Conservation (phyloP, 2,329 filamentous ascomycete species). For the Ophiostoma himal-ulmi region DNA sequence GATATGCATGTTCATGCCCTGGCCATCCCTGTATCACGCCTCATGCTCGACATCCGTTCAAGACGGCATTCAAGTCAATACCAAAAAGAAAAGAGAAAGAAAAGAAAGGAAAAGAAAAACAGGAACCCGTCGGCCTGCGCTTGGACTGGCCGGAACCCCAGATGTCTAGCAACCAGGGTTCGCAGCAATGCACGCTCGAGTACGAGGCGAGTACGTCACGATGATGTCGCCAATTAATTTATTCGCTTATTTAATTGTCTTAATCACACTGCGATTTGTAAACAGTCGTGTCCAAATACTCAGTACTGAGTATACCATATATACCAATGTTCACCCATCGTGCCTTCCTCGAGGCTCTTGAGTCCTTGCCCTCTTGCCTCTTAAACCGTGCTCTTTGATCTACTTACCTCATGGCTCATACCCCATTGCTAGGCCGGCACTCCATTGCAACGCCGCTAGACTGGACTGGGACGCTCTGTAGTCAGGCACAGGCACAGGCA, state of each 20-base stretch:
- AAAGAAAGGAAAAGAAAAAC: neutral
- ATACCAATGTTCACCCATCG: neutral
- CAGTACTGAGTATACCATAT: no score
- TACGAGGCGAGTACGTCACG: neutral
- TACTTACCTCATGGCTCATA: constrained; percentile 5
- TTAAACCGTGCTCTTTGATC: neutral
- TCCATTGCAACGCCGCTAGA: constrained; percentile 24
- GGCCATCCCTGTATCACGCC: neutral
- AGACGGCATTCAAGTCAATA: neutral
- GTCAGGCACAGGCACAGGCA: neutral
- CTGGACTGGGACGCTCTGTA: constrained; percentile 20
- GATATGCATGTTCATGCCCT: neutral
- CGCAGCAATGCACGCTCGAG: neutral
- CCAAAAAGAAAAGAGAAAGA: neutral
- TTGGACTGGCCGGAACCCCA: constrained; percentile 3
- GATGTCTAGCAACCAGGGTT: constrained; percentile 6
- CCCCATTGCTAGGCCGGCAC: constrained; percentile 23
- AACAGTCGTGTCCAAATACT: neutral
- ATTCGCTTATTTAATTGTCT: neutral
- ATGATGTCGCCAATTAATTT: neutral
- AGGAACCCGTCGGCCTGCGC: neutral
- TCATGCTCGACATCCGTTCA: neutral
- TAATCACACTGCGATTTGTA: neutral
- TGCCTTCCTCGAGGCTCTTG: neutral
- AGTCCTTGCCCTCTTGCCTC: neutral